phyloP scores from a whole-genome alignment of 2,329 filamentous ascomycete genomes.

The Aspergillus sp. region DNA sequence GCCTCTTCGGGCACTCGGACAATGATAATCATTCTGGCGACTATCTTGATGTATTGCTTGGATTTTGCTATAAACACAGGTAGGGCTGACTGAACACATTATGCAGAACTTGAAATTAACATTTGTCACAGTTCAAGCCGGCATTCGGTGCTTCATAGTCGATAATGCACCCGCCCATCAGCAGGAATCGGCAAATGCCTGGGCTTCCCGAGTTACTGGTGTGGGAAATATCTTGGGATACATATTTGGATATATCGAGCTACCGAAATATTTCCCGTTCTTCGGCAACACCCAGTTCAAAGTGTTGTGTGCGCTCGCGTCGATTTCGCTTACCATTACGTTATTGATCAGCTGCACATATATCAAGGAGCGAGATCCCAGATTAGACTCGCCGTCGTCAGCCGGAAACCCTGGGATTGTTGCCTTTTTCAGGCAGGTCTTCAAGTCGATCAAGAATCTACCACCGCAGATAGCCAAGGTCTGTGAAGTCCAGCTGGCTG shows the following conservation, averaged over 20 bases:
- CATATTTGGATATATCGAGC: conserved; percentile 78
- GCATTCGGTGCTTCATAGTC: conserved; percentile 86
- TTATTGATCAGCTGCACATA: conserved; percentile 67
- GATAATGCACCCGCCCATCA: conserved; percentile 91
- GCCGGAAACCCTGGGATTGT: conserved; percentile 65
- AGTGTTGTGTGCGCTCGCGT: conserved; percentile 82
- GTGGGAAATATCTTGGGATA: conserved; percentile 91
- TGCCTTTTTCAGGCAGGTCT: conserved; percentile 76
- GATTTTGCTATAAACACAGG: conserved; percentile 95
- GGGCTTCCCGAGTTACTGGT: conserved; percentile 84
- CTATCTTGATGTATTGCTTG: conserved; percentile 82
- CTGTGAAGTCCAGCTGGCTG: conserved; percentile 78
- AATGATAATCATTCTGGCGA: conserved; percentile 72
- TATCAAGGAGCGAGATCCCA: conserved; percentile 78
- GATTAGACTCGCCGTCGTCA: conserved; percentile 64
- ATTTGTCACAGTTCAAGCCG: conserved; percentile 69
- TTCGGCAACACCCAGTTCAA: conserved; percentile 91
- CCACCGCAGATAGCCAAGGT: conserved; percentile 81
- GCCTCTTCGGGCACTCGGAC: conserved; percentile 64
- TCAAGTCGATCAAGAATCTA: conserved; percentile 72
- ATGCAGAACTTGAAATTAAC: too few relatives aligned
- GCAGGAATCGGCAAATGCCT: conserved; percentile 90
- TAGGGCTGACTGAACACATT: conserved; percentile 30
- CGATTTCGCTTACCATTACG: conserved; percentile 68
- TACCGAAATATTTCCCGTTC: conserved; percentile 73